Evolutionary conservation across 1,284 basidiomycete species (phyloP), one percentile per base, ranked within the genome.

Genomic region (Melampsora occidentalis): DNA sequence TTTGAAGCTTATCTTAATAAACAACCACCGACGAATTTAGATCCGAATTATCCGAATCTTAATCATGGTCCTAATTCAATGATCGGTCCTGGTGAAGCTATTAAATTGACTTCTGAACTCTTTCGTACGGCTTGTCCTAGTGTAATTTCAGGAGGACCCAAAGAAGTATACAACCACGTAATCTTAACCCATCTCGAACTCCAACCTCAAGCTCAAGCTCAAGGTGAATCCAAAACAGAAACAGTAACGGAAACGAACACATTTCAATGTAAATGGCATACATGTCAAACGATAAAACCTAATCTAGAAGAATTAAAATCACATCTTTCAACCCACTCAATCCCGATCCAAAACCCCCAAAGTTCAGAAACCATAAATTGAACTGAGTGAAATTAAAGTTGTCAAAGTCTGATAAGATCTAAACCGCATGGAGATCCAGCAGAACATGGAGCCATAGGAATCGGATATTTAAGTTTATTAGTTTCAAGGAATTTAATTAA

Each of bases 71-170:
- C 39, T 42, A 5, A 6, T 42, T 42, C 53, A 12, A 75, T 75
- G 72, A 68, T 75, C 35, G 64, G 65, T n/a, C 72, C 72, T 28
- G 72, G 65, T 33, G 72, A 75, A 10, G 72, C 65, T n/a, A 75
- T 75, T 49, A 75, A 75, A 48, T 39, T 75, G n/a, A 75, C 72
- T 48, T 67, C 64, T 9, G 72, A 75, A 51, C 65, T 68, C 42
- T 75, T 75, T 59, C 64, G 62, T 35, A 75, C 63, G 14, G 72
- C 72, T 68, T 28, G 66, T 49, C 72, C 72, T n/a, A 46, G 33
- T 28, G 72, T 75, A 16, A 42, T 42, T 12, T 42, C 39, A 42
- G 39, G 39, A 9, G 39, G 39, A 42, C 39, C 39, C 12, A 6
- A 7, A 42, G 39, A 42, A 42, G 39, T 42, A 9, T 42, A 42